Percentiles rank a stretch among this genome's conserved stretches.
phyloP scores from a whole-genome alignment of 768 basidiomycete species.

The Roridomyces roridus region DNA sequence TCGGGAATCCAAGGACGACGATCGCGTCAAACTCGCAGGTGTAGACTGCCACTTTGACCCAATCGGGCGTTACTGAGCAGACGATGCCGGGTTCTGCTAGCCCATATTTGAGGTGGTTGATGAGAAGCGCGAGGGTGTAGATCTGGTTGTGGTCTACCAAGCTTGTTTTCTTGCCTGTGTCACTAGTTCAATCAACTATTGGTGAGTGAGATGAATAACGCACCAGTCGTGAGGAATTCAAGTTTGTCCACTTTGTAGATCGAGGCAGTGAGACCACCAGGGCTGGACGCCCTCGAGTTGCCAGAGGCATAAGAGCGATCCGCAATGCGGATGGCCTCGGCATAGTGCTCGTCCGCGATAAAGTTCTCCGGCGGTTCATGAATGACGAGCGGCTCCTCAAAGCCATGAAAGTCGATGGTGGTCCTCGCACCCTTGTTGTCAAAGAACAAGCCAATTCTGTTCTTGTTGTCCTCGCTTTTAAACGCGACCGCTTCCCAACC shows the following conservation, averaged over 20 bases:
- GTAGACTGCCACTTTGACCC: slow-evolving; percentile 27
- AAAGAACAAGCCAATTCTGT: slow-evolving; percentile 9
- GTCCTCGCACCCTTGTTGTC: slow-evolving; percentile 10
- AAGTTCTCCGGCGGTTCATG: slow-evolving; percentile 16
- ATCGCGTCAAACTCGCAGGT: slow-evolving; percentile 22
- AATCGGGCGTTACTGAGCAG: slow-evolving; percentile 18
- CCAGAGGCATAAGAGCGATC: slow-evolving; percentile 18
- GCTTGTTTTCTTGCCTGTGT: slow-evolving; percentile 13
- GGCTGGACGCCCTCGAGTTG: slow-evolving; percentile 16
- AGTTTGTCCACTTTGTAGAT: slow-evolving; percentile 25
- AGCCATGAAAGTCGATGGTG: slow-evolving; percentile 19
- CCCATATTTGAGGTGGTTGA: slow-evolving; percentile 25
- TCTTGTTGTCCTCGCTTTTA: slow-evolving; percentile 14
- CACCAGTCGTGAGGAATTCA: slow-evolving; percentile 15
- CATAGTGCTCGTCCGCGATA: slow-evolving; percentile 19
- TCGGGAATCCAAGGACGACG: slow-evolving; percentile 25
- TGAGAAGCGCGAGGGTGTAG: slow-evolving; percentile 23
- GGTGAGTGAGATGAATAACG: background rate
- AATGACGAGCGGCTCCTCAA: slow-evolving; percentile 14
- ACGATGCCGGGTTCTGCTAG: slow-evolving; percentile 23
- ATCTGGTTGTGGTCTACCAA: slow-evolving; percentile 23
- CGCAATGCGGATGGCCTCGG: slow-evolving; percentile 19
- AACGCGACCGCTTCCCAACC: slow-evolving; percentile 23
- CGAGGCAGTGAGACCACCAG: slow-evolving; percentile 22
- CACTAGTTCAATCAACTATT: background rate